Percentiles rank a stretch among this genome's conserved stretches.
Conservation (phyloP, 2,329 filamentous ascomycete genomes). For the Drechslerella stenobrocha region DNA sequence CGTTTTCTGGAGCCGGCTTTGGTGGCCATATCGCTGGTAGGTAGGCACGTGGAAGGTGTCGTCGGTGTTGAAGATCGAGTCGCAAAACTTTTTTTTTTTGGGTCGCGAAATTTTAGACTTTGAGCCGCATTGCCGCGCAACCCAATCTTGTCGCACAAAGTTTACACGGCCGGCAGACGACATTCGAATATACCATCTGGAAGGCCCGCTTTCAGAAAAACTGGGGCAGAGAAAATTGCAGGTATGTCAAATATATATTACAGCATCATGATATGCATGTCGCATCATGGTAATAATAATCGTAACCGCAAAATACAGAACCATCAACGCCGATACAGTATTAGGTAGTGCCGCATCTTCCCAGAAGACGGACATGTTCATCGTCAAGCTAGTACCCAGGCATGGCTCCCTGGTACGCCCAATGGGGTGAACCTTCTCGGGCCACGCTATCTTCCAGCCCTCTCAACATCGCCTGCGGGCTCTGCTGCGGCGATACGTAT, state of each 20-base stretch:
- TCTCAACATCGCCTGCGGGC: slow-evolving; percentile 41
- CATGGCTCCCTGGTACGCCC: slow-evolving; percentile 33
- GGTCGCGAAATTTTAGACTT: slow-evolving; percentile 37
- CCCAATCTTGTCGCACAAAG: slow-evolving; percentile 16
- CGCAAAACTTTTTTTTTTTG: slow-evolving; percentile 46
- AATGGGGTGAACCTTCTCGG: slow-evolving; percentile 34
- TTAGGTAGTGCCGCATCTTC: background rate
- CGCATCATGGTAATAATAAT: background rate
- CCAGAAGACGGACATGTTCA: background rate
- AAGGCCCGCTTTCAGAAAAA: no score
- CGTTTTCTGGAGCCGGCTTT: slow-evolving; percentile 29
- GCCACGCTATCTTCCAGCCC: slow-evolving; percentile 41
- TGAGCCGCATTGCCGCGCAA: slow-evolving; percentile 42
- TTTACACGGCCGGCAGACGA: background rate
- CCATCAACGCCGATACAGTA: slow-evolving; percentile 9
- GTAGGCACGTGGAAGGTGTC: slow-evolving; percentile 16
- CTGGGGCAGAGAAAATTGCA: background rate
- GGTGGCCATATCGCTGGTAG: slow-evolving; percentile 21
- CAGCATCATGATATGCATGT: background rate
- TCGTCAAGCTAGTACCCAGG: slow-evolving; percentile 17
- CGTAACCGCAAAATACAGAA: background rate
- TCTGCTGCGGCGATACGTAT: slow-evolving; percentile 40
- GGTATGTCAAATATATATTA: slow-evolving; percentile 1
- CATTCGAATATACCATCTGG: background rate
- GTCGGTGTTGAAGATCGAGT: slow-evolving; percentile 28